Conservation (phyloP, 106 monocot species). For the Triglochin maritima region DNA sequence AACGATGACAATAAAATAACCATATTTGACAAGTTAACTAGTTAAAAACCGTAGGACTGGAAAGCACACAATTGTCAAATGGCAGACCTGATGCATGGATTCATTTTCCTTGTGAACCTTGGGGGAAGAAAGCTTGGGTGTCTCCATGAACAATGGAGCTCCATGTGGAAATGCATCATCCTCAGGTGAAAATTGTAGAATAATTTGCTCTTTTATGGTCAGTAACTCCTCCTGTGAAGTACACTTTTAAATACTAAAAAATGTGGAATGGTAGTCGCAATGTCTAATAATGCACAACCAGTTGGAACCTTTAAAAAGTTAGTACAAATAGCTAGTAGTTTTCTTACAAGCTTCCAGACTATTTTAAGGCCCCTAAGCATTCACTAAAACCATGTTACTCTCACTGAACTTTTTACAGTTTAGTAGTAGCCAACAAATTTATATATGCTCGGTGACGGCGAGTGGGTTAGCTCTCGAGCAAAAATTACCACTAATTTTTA, state of each 20-base stretch:
- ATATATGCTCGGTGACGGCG: too few species aligned
- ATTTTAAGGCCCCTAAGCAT: too few species aligned
- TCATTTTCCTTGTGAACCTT: conserved; percentile 32
- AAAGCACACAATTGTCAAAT: not conserved
- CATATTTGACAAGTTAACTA: not conserved
- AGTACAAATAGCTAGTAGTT: too few species aligned
- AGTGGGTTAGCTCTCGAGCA: too few species aligned
- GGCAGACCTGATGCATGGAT: conserved; percentile 50
- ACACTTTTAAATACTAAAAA: not conserved
- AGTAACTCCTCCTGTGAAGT: conserved; percentile 44
- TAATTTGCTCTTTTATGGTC: conserved; percentile 50
- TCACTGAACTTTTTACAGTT: too few species aligned
- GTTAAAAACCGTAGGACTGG: not conserved
- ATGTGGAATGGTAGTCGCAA: too few species aligned
- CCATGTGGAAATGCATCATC: conserved; percentile 62
- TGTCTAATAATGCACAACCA: too few species aligned
- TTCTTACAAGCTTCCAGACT: too few species aligned
- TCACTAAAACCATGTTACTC: too few species aligned
- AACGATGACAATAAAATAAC: conserved; percentile 3
- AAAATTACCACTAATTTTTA: too few species aligned
- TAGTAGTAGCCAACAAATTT: too few species aligned
- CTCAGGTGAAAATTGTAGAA: conserved; percentile 67
- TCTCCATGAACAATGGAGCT: conserved; percentile 65
- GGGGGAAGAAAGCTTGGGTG: conserved; percentile 35
- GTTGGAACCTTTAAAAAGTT: too few species aligned